These are phyloP conservation scores for Venturia aucupariae DNA, from an alignment of 2,329 filamentous ascomycete species.

Conservation along the genomic window DNA sequence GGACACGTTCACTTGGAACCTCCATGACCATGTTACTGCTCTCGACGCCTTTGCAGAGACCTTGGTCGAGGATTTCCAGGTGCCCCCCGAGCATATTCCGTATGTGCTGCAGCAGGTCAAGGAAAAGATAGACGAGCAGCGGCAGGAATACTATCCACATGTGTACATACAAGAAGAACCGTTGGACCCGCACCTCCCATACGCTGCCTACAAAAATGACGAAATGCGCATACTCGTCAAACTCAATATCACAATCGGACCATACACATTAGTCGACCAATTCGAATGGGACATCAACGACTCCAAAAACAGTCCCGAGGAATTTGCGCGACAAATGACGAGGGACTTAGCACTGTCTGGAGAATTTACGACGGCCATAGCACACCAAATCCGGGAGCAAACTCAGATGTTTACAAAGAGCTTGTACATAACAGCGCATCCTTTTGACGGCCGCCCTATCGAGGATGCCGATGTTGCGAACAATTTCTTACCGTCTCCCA, in stretches of 20 bases:
- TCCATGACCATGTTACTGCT: conserved; percentile 77
- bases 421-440: conserved; percentile 84
- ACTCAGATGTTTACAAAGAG: conserved; percentile 89
- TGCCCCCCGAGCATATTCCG: conserved; percentile 57
- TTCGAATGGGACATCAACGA: conserved; percentile 99
- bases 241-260: conserved; percentile 93
- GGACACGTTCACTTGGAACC: conserved; percentile 97
- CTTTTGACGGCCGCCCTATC: conserved; percentile 86
- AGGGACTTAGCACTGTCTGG: conserved; percentile 83
- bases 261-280: conserved; percentile 88
- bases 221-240: conserved; percentile 97
- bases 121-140: conserved; percentile 76
- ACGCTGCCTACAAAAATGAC: conserved; percentile 94
- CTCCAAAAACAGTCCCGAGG: conserved; percentile 83
- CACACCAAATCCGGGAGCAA: conserved; percentile 95
- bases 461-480: conserved; percentile 84
- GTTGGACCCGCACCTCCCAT: conserved; percentile 80
- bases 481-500: conserved; percentile 76
- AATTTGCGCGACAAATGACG: conserved; percentile 84
- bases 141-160: conserved; percentile 88
- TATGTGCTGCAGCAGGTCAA: conserved; percentile 56
- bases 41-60: conserved; percentile 79
- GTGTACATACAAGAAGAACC: conserved; percentile 84
- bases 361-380: conserved; percentile 95
- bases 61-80: conserved; percentile 73